Evolutionary conservation across 2,329 filamentous ascomycete genomes (phyloP).

Genomic region (Fusarium veterinarium): DNA sequence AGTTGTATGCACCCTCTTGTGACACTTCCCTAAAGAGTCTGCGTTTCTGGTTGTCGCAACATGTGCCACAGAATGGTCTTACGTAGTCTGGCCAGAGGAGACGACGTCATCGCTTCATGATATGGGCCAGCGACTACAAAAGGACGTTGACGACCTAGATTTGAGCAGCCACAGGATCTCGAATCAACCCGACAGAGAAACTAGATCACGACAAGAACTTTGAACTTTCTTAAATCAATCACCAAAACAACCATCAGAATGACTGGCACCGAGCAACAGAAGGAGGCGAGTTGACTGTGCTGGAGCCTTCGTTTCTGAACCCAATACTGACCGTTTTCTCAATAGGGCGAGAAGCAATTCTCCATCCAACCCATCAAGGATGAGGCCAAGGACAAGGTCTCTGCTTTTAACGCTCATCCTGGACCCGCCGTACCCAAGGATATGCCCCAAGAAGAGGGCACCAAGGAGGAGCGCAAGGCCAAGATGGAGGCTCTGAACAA

Average conservation of each 20-base stretch:
- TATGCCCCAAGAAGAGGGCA: conserved; percentile 67
- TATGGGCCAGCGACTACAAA: conserved; percentile 40
- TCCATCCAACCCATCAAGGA: conserved; percentile 59
- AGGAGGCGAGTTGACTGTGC: conserved; percentile 41
- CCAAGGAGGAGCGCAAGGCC: conserved; percentile 75
- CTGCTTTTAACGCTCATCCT: conserved; percentile 65
- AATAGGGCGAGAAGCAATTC: conserved; percentile 57
- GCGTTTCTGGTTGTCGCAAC: conserved; percentile 28
- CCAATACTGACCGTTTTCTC: conserved; percentile 13
- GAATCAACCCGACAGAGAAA: conserved; percentile 11
- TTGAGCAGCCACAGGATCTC: neutral
- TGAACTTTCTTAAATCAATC: conserved; percentile 3
- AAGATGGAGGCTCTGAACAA: conserved; percentile 76
- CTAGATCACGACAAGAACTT: neutral
- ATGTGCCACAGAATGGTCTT: conserved; percentile 36
- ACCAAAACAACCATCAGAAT: conserved; percentile 37
- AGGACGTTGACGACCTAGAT: conserved; percentile 20
- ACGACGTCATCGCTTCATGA: conserved; percentile 45
- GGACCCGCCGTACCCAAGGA: conserved; percentile 67
- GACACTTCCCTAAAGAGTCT: conserved; percentile 29
- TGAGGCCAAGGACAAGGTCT: conserved; percentile 58
- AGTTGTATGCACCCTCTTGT: conserved; percentile 25
- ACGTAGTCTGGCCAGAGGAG: conserved; percentile 32
- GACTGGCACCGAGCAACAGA: conserved; percentile 48
- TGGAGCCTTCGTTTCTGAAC: neutral